phyloP scores from a whole-genome alignment of 192 early-diverging fungal species.

The Coemansia sp. region DNA sequence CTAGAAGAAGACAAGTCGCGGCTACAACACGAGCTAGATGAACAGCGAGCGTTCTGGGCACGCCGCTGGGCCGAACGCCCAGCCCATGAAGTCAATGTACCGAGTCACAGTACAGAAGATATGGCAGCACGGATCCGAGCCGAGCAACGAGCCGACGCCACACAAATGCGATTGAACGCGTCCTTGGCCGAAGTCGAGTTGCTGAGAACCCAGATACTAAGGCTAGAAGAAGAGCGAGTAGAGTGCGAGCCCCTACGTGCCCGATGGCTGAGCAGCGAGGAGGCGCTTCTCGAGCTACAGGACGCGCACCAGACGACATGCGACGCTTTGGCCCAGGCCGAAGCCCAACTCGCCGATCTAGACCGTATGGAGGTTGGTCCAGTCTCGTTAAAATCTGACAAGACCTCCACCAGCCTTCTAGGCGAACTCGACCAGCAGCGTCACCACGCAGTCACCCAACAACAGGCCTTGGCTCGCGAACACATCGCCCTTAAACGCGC shows the following conservation, averaged over 20 bases:
- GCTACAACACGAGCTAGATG: conserved; percentile 29
- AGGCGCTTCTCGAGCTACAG: conserved; percentile 46
- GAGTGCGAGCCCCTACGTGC: conserved; percentile 52
- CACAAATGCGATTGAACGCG: conserved; percentile 21
- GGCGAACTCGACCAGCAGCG: conserved; percentile 50
- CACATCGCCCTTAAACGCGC: conserved; percentile 40
- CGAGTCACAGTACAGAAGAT: conserved; percentile 18
- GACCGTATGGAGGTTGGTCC: conserved; percentile 22
- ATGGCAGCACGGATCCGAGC: conserved; percentile 39
- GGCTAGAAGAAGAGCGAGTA: conserved; percentile 27
- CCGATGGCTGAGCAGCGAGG: conserved; percentile 44
- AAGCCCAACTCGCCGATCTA: conserved; percentile 38
- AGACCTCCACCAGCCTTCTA: conserved; percentile 46
- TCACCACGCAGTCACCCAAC: conserved; percentile 33
- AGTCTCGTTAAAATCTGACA: conserved; percentile 20
- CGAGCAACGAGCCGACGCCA: conserved; percentile 30
- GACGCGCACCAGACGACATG: conserved; percentile 45
- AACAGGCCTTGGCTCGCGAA: conserved; percentile 37
- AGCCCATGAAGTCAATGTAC: not conserved
- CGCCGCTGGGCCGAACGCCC: conserved; percentile 35
- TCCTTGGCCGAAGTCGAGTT: conserved; percentile 29
- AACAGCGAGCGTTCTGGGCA: conserved; percentile 40
- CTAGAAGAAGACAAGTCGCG: conserved; percentile 37
- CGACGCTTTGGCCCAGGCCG: conserved; percentile 41
- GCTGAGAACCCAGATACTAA: conserved; percentile 21